Conservation (phyloP, 495 filamentous ascomycete genomes). For the Penicillium taxi region DNA sequence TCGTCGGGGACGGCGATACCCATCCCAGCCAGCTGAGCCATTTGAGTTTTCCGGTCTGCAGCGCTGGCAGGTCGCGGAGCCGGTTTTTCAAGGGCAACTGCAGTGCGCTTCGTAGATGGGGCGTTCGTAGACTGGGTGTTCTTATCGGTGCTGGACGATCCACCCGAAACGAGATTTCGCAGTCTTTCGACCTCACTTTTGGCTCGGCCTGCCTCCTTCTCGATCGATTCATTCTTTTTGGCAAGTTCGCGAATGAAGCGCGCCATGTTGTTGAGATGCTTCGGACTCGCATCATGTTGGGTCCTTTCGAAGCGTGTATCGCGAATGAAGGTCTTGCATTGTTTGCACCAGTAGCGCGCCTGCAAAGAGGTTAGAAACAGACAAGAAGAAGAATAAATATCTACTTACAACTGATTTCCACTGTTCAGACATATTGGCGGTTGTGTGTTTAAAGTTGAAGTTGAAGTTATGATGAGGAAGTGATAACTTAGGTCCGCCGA, state of each 20-base stretch:
- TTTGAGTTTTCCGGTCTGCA: conserved; percentile 72
- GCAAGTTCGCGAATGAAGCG: conserved; percentile 85
- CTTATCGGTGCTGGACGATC: conserved; percentile 17
- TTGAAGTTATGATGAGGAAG: neutral
- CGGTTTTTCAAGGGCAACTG: conserved; percentile 16
- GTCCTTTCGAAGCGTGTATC: conserved; percentile 84
- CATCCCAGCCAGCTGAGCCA: conserved; percentile 79
- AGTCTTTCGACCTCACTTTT: conserved; percentile 81
- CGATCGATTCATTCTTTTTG: conserved; percentile 65
- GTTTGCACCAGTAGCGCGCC: conserved; percentile 96
- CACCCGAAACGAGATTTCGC: conserved; percentile 60
- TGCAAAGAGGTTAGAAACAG: conserved; percentile 17
- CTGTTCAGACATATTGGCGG: conserved; percentile 75
- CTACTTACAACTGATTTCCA: conserved; percentile 87
- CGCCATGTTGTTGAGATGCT: conserved; percentile 84
- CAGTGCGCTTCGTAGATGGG: conserved; percentile 19
- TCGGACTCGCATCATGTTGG: conserved; percentile 83
- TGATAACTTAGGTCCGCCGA: conserved; percentile 1
- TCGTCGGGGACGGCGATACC: conserved; percentile 81
- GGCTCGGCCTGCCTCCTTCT: conserved; percentile 70
- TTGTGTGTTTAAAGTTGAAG: conserved; percentile 1
- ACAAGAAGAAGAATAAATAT: neutral
- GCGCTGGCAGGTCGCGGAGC: conserved; percentile 38
- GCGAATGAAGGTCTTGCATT: conserved; percentile 83
- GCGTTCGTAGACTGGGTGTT: conserved; percentile 10